A percentile compares a stretch with the other conserved stretches of the same genome.
phyloP scores from a whole-genome alignment of 768 basidiomycete species.

The Boletus barrowsii region DNA sequence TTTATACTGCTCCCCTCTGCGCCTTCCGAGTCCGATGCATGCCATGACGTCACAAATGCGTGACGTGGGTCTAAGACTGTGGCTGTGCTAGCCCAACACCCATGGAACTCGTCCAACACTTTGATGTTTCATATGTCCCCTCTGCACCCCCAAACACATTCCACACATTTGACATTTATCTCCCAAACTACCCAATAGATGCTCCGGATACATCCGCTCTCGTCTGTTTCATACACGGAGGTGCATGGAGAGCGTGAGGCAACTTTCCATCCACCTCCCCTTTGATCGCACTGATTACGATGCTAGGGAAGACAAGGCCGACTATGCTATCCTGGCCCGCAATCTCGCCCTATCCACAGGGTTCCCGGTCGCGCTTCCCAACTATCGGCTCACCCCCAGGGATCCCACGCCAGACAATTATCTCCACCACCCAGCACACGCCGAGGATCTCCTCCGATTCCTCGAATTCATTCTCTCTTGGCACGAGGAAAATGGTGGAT shows the following conservation, averaged over 20 bases:
- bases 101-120: slow-evolving; percentile 14
- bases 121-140: slow-evolving; percentile 37
- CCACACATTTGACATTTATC: slow-evolving; percentile 57
- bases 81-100: slow-evolving; percentile 6
- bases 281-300: slow-evolving; percentile 3
- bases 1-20: slow-evolving; percentile 12
- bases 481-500: slow-evolving; percentile 21
- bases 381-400: slow-evolving; percentile 68
- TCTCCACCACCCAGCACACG: slow-evolving; percentile 68
- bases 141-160: slow-evolving; percentile 25
- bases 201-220: slow-evolving; percentile 34
- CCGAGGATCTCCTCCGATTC: slow-evolving; percentile 60
- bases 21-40: neutral
- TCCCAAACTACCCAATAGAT: slow-evolving; percentile 23
- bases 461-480: slow-evolving; percentile 56
- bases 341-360: slow-evolving; percentile 47
- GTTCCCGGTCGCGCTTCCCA: slow-evolving; percentile 65
- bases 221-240: slow-evolving; percentile 76
- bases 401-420: slow-evolving; percentile 33
- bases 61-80: slow-evolving; percentile 9
- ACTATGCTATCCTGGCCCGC: slow-evolving; percentile 53
- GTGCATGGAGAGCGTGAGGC: slow-evolving; percentile 77
- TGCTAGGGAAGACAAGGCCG: slow-evolving; percentile 70
- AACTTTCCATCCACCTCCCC: neutral
- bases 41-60: slow-evolving; percentile 28